Conservation (phyloP, 805 yeast genomes). For the Candida peoriensis region DNA sequence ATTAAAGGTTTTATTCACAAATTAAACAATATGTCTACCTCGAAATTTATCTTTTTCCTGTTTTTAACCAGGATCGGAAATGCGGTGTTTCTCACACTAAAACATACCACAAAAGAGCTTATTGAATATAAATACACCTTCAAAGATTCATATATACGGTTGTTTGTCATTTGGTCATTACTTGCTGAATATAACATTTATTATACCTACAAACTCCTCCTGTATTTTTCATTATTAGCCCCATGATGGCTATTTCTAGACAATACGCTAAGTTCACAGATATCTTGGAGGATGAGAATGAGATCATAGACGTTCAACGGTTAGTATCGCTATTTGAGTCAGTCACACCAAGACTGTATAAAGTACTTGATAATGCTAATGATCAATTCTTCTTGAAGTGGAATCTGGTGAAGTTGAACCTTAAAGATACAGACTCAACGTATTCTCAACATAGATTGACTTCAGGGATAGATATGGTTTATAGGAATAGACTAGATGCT, state of each 20-base stretch:
- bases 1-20: too few relatives aligned
- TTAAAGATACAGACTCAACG: not conserved
- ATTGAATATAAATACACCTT: too few relatives aligned
- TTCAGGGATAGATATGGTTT: constrained; percentile 1
- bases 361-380: not conserved
- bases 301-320: constrained; percentile 8
- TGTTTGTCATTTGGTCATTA: too few relatives aligned
- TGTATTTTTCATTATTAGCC: not conserved
- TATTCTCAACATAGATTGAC: not conserved
- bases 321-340: constrained; percentile 9
- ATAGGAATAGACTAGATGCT: constrained; percentile 1
- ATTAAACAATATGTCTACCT: too few relatives aligned
- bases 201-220: not conserved
- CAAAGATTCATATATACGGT: too few relatives aligned
- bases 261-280: constrained; percentile 2
- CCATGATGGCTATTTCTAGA: not conserved
- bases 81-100: too few relatives aligned
- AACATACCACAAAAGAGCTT: too few relatives aligned
- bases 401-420: constrained; percentile 3
- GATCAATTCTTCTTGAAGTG: constrained; percentile 1
- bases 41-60: too few relatives aligned
- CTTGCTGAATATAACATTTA: too few relatives aligned
- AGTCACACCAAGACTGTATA: constrained; percentile 10
- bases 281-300: constrained; percentile 6
- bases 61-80: too few relatives aligned